Conservation (phyloP, 2,329 filamentous ascomycete genomes). For the Arthrobotrys entomopaga region DNA sequence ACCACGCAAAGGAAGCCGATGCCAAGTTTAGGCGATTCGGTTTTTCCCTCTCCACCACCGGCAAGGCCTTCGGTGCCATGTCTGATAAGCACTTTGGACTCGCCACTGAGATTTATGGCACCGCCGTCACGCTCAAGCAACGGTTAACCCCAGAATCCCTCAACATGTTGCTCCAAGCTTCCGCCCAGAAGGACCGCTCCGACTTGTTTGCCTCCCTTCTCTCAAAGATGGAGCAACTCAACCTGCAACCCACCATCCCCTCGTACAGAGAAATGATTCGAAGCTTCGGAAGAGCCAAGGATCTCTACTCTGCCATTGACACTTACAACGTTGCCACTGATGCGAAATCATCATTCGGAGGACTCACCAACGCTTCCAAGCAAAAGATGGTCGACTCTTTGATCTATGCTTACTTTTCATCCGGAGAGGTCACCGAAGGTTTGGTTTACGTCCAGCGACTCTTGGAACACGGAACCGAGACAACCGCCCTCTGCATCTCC, state of each 20-base stretch:
- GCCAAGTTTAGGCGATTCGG: slow-evolving; percentile 85
- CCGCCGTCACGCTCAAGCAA: slow-evolving; percentile 64
- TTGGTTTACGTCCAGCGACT: slow-evolving; percentile 53
- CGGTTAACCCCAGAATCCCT: slow-evolving; percentile 77
- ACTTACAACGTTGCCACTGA: slow-evolving; percentile 86
- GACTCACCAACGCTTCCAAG: slow-evolving; percentile 66
- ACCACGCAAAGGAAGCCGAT: slow-evolving; percentile 77
- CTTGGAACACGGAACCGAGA: slow-evolving; percentile 53
- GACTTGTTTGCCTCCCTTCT: slow-evolving; percentile 91
- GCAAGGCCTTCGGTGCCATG: slow-evolving; percentile 85
- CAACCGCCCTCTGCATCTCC: slow-evolving; percentile 54
- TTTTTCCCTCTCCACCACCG: slow-evolving; percentile 70
- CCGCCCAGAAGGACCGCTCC: slow-evolving; percentile 81
- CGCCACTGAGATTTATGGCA: slow-evolving; percentile 49
- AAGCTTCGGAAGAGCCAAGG: slow-evolving; percentile 84
- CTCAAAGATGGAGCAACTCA: slow-evolving; percentile 85
- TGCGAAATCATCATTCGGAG: slow-evolving; percentile 78
- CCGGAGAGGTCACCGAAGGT: slow-evolving; percentile 67
- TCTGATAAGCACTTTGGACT: slow-evolving; percentile 64
- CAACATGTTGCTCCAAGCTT: slow-evolving; percentile 84
- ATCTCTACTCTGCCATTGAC: slow-evolving; percentile 87
- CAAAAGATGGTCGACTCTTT: slow-evolving; percentile 77
- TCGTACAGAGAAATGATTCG: slow-evolving; percentile 94
- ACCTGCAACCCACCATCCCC: slow-evolving; percentile 77
- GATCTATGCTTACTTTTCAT: slow-evolving; percentile 70